Evolutionary conservation across 257 asterid species (phyloP).

Genomic region (Nicotiana attenuata): DNA sequence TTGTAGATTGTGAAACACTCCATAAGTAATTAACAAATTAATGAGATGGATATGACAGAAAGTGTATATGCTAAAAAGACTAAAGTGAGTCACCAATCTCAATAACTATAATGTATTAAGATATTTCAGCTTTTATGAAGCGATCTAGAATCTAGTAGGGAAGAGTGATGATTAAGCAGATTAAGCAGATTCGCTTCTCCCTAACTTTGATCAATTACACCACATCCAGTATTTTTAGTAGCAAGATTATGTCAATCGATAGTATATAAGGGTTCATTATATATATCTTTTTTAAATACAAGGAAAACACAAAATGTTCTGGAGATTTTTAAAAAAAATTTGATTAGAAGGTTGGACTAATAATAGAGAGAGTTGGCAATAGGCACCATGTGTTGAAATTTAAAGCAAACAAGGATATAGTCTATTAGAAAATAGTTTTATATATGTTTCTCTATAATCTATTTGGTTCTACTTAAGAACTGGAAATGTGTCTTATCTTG

Average conservation of each 20-base stretch:
- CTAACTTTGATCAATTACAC: no score
- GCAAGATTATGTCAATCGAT: no score
- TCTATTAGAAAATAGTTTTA: not conserved
- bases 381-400: not conserved
- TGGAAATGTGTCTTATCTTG: not conserved
- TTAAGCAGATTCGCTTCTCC: no score
- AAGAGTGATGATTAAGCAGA: no score
- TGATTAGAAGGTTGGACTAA: not conserved
- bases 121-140: not conserved
- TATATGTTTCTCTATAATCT: not conserved
- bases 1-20: no score
- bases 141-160: not conserved
- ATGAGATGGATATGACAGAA: no score
- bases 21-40: no score
- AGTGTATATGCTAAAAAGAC: no score
- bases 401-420: slow-evolving; percentile 1
- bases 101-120: not conserved
- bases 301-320: not conserved
- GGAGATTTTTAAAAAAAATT: not conserved
- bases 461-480: not conserved
- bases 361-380: not conserved
- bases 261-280: not conserved
- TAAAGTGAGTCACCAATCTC: not conserved
- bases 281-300: no score
- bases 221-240: no score